Base-by-base conservation (phyloP, 257 asterid species). In the Marsdenia floribunda region DNA sequence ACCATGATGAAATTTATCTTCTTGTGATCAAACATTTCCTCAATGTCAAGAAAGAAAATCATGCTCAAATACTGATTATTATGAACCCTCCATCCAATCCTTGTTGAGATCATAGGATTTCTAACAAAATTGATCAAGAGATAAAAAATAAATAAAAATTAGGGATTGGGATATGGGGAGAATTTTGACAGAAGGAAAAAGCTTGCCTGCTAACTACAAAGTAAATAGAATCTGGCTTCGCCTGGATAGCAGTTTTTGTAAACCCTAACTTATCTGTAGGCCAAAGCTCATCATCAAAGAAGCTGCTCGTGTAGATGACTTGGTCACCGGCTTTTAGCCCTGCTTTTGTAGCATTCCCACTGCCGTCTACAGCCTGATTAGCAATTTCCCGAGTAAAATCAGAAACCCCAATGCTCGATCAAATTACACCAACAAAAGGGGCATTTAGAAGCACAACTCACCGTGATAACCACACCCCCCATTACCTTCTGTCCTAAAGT, bases 221-320 rank as follows among this genome's bases (percentile, higher is more conserved):
- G 84, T 94, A 92, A 40, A 94, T 90, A 50, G 98, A 94, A 54
- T 94, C 96, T 3, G 97, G 99, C 87, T 88, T 90, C 0, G 98
- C 98, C 82, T 94, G 93, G 68, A 92, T 88, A 61, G 98, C 98
- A 0, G 99, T 92, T 86, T 94, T 94, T 0, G 98, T 90, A 75
- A 90, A 92, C 22, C 99, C 96, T 16, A 94, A 97, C 87, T 92
- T 94, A 80, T 94, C 98, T 24, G 99, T 96, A 68, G 98, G 98
- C 97, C 99, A 94, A 19, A 92, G 90, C 79, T 94, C 98, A 78
- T 94, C 96, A 13, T 97, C 99, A 46, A 94, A 94, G 89, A 94
- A 92, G 85, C 99, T 92, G 85, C 97, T 94, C 5, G 97, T 94
- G 91, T 92, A 94, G 26, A 90, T 75, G 18, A 94, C 98, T 67